Percentiles rank a stretch among this genome's conserved stretches.
phyloP scores from a whole-genome alignment of 768 basidiomycete species.

The Tephrocybe sp. region DNA sequence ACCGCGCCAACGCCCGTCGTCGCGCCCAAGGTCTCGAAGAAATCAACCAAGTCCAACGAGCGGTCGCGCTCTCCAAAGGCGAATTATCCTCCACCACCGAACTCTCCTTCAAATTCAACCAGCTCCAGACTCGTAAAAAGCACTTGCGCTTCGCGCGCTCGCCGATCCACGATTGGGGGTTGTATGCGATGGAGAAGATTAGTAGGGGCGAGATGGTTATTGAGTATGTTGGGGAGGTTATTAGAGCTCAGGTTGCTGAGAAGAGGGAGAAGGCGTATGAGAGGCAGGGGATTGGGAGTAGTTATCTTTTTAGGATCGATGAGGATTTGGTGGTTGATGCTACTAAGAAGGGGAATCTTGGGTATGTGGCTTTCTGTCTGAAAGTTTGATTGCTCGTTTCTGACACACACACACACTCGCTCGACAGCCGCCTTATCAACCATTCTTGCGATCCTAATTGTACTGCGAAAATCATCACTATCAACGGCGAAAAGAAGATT shows the following conservation, averaged over 20 bases:
- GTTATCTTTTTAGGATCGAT: conserved; percentile 96
- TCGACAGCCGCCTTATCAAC: conserved; percentile 95
- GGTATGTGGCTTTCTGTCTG: conserved; percentile 52
- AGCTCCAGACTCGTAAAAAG: conserved; percentile 96
- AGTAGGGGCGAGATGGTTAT: conserved; percentile 97
- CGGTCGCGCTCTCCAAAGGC: conserved; percentile 71
- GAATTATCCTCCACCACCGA: conserved; percentile 63
- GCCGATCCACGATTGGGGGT: conserved; percentile 97
- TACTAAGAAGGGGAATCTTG: conserved; percentile 98
- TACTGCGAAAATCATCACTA: conserved; percentile 87
- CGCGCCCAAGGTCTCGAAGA: conserved; percentile 92
- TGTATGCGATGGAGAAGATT: conserved; percentile 97
- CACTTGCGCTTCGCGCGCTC: conserved; percentile 92
- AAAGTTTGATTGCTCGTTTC: conserved; percentile 8
- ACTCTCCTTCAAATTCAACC: conserved; percentile 94
- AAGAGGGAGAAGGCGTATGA: conserved; percentile 97
- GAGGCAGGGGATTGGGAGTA: conserved; percentile 95
- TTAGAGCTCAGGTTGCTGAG: conserved; percentile 92
- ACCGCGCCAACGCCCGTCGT: conserved; percentile 88
- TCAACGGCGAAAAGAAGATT: conserved; percentile 94
- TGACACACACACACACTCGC: too few relatives aligned
- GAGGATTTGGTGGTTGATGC: conserved; percentile 98
- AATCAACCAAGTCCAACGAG: conserved; percentile 86
- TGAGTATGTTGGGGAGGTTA: conserved; percentile 98
- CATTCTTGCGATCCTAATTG: conserved; percentile 97